phyloP scores from a whole-genome alignment of 352 stramenopile species.

The Aphanomyces cochlioides region DNA sequence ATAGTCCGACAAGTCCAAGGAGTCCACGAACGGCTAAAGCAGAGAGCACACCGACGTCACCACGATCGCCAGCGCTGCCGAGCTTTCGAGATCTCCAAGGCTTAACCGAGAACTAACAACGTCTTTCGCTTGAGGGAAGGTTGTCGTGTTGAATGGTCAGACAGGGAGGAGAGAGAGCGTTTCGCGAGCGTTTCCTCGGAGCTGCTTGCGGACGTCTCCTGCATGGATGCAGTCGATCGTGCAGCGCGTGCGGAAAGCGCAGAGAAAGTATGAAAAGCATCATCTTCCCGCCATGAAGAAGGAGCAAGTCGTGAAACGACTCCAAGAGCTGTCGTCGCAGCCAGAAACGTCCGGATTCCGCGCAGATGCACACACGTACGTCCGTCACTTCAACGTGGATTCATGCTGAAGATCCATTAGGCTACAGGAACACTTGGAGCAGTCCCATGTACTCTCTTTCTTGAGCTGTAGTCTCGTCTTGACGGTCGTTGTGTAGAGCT shows the following conservation, averaged over 20 bases:
- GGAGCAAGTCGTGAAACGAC: neutral
- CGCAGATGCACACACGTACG: conserved; percentile 11
- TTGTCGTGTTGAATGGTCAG: too few species aligned
- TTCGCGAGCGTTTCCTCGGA: too few species aligned
- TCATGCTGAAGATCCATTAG: neutral
- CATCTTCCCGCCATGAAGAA: conserved; percentile 7
- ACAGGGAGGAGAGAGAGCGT: too few species aligned
- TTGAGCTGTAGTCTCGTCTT: neutral
- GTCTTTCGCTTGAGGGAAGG: too few species aligned
- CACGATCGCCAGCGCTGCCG: neutral
- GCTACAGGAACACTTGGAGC: conserved; percentile 9
- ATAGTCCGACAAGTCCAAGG: neutral
- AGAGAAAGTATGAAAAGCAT: conserved; percentile 1
- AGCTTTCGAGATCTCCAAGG: conserved; percentile 14
- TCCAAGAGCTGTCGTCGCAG: neutral
- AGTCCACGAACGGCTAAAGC: neutral
- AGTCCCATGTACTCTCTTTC: conserved; percentile 12
- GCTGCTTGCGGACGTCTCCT: too few species aligned
- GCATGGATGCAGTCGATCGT: conserved; percentile 1
- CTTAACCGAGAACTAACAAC: conserved; percentile 16
- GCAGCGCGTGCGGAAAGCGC: neutral
- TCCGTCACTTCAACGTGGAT: neutral
- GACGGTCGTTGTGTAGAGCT: conserved; percentile 8
- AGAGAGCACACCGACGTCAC: neutral
- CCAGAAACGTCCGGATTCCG: neutral